Base-by-base conservation (phyloP, 2,329 filamentous ascomycete species). In the Neofusicoccum laricinum region DNA sequence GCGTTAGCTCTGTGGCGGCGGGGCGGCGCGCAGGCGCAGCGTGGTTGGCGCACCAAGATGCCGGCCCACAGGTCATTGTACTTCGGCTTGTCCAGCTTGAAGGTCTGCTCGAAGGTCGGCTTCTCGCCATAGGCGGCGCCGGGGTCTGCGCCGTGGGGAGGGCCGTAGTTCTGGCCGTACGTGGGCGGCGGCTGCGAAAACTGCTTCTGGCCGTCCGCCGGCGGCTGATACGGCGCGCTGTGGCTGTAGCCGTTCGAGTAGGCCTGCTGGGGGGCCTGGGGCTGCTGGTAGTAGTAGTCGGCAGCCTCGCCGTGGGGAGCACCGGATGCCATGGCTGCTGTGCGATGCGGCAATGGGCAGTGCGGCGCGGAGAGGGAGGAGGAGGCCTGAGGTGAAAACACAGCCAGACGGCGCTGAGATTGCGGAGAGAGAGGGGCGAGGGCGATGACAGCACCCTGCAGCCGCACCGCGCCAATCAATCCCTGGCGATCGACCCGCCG, bases 41-140 rank as follows among this genome's bases (percentile, higher is more conserved):
- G 25, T 19, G 30, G 58, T 12, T 10, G 46, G 53, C 71, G 40
- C 76, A 90, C 88, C 72, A 97, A 80, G 45, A 96, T 79, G 3
- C 90, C 93, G 3, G 93, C 93, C 94, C 93, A 97, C 30, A 91
- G 74, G 75, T 98, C 94, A 72, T 97, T 92, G 79, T 85, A 97
- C 76, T 94, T 96, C n/a, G 92, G 92, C 67, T 82, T 88, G 59
- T 91, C 86, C 61, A 97, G 77, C 77, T 89, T 89, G 82, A 98
- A 97, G 1, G 88, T 86, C 72, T 97, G 85, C 19, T 94, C 87
- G 73, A 96, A 97, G 15, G 73, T 80, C 50, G 79, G 77, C 73
- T 85, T 84, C 67, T 80, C 79, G 55, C 80, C 79, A 45, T 68
- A 64, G 14, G 62, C 46, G 14, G 50, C 19, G n/a, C 30, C 45